Evolutionary conservation across 495 filamentous ascomycete species (phyloP), one percentile per base, ranked within the genome.

Genomic region (Penicillium riverlandense): DNA sequence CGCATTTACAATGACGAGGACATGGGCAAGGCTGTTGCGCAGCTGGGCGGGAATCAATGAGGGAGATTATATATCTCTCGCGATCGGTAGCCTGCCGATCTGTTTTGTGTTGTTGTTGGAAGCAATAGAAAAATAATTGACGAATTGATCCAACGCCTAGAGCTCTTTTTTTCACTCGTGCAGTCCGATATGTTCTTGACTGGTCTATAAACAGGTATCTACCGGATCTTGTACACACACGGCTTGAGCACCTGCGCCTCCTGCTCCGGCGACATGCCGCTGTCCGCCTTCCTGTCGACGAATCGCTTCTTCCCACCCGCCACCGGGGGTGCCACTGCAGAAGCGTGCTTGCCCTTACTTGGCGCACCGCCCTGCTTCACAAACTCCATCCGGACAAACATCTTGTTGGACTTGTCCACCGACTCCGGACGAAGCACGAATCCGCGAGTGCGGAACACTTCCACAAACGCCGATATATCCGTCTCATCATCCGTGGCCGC

Each of bases 321-420:
- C 43, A 69, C 40, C 50, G 66, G 48, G 50, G 52, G 48, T 59
- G 57, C 49, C 47, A 39, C 59, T 41, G 45, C 45, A 49, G 64
- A 58, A 16, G 66, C 78, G 49, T 82, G 74, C 63, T 90, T 92
- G 8, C 87, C 86, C 62, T 76, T 82, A 10, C 72, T 64, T 4
- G 85, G 83, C 33, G 80, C 53, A 45, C 65, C 71, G 16, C 73
- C 73, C 22, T 72, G 78, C 69, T 96, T 97, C 42, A 92, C 71
- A 69, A 98, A 97, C 52, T 79, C 76, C 89, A 98, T 91, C 59
- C 80, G 84, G 40, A 97, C 88, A 75, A 98, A 98, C 92, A 98
- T 98, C 69, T 86, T 95, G 67, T 98, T 98, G 30, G 72, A 77
- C 59, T 88, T 71, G 59, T 96, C 90, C 8, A 92, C 70, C 0